Conservation (phyloP, 768 basidiomycete species). For the Lyophyllum semitale region DNA sequence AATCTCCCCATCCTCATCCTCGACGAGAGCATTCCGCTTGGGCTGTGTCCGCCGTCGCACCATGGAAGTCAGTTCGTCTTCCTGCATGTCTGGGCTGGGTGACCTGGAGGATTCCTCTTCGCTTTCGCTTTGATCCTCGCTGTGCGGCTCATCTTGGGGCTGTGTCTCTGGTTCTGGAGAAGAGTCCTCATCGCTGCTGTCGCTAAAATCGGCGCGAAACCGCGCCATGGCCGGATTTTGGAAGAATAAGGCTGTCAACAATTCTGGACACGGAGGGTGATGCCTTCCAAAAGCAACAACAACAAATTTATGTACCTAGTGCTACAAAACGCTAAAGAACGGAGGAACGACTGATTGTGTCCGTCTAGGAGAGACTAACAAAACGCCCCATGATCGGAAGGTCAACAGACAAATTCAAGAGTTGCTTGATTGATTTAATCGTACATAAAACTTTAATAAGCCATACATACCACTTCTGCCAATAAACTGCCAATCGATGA, state of each 20-base stretch:
- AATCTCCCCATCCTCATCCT: slow-evolving; percentile 57
- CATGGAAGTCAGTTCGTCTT: slow-evolving; percentile 43
- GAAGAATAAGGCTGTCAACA: slow-evolving; percentile 3
- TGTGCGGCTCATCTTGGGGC: slow-evolving; percentile 18
- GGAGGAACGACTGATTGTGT: too few relatives aligned
- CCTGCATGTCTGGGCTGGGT: slow-evolving; percentile 49
- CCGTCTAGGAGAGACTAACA: too few relatives aligned
- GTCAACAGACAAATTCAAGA: neutral
- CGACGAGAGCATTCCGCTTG: slow-evolving; percentile 49
- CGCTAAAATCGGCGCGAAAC: slow-evolving; percentile 66
- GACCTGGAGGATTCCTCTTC: slow-evolving; percentile 37
- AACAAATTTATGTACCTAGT: neutral
- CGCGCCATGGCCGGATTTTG: slow-evolving; percentile 53
- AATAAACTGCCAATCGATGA: too few relatives aligned
- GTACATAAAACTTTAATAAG: neutral
- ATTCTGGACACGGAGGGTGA: neutral
- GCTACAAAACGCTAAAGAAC: too few relatives aligned
- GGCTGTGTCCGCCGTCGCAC: slow-evolving; percentile 21
- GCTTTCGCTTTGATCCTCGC: slow-evolving; percentile 36
- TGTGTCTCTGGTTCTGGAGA: slow-evolving; percentile 26
- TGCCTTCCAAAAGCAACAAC: slow-evolving; percentile 1
- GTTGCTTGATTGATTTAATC: neutral
- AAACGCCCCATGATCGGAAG: too few relatives aligned
- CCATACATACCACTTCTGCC: too few relatives aligned
- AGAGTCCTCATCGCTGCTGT: slow-evolving; percentile 52